Evolutionary conservation across 495 filamentous ascomycete species (phyloP).

Genomic region (Chaetomium fimeti): DNA sequence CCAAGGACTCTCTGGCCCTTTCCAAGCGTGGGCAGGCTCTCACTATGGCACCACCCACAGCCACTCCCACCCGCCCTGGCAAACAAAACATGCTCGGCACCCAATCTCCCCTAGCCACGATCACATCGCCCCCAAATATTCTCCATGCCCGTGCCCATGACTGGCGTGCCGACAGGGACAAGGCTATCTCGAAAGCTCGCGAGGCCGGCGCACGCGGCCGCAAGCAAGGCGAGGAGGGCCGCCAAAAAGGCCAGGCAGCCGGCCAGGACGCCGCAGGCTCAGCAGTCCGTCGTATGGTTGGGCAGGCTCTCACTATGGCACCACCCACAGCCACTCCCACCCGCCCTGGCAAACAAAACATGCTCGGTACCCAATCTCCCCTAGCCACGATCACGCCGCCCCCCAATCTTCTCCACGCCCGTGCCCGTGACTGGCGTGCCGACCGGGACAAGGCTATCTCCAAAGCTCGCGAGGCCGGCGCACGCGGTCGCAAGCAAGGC

Average conservation of each 20-base stretch:
- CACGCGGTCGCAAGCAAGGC: neutral
- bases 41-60: no score
- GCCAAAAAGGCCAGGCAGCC: neutral
- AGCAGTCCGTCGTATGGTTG: no score
- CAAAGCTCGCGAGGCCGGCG: neutral
- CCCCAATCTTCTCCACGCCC: slow-evolving; percentile 7
- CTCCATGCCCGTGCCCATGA: slow-evolving; percentile 6
- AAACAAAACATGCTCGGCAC: no score
- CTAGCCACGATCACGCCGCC: neutral
- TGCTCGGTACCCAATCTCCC: neutral
- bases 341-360: no score
- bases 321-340: no score
- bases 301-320: no score
- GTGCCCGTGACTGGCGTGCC: slow-evolving; percentile 12
- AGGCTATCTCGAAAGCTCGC: neutral
- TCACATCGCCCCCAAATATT: neutral
- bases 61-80: neutral
- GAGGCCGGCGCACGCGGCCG: neutral
- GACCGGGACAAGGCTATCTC: slow-evolving; percentile 8
- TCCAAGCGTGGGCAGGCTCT: neutral
- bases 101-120: neutral
- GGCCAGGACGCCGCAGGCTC: no score
- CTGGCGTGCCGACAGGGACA: slow-evolving; percentile 14
- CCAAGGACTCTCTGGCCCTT: neutral
- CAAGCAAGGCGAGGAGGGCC: neutral